Base-by-base conservation (phyloP, 495 filamentous ascomycete genomes). In the Aspergillus saccharolyticus region DNA sequence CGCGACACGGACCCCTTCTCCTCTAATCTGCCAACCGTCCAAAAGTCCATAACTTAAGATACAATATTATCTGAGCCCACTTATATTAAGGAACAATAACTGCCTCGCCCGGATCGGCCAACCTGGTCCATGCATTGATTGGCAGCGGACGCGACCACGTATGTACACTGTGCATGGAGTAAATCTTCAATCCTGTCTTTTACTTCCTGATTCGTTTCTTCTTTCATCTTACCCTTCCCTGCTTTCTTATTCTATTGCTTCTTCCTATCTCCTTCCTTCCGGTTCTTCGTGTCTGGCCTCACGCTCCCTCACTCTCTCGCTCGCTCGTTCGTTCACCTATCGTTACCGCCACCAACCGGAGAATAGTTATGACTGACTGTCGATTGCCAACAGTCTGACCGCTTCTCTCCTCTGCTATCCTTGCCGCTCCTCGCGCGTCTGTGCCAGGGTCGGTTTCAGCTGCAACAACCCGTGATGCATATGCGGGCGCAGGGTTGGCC, bases 401-500 rank as follows among this genome's bases (percentile, higher is more conserved):
- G 28, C 42, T 55, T 43, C 16, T 17, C 33, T 42, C 33, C 15
- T 39, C 20, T 53, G 33, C 33, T 12, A 33, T 46, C 25, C 53
- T 47, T 46, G 42, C 43, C 17, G 30, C 21, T 30, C 39, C 43
- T 33, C 50, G 15, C 22, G 20, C 24, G 39, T 44, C 39, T 44
- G 24, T 22, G 45, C 51, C 45, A 25, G 45, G 18, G 53, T 39
- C 45, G 55, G 59, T 63, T 65, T 66, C 64, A 66, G 53, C 64
- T 66, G 64, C 64, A 63, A 53, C 60, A 53, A 61, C 58, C 64
- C 64, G 64, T 66, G 58, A 52, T 66, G 64, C 64, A 66, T 66
- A 66, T 66, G 64, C 64, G 59, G 56, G 58, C 55, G 45, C 48
- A 44, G 59, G 53, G 53, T 54, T 25, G n/a, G 20, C 24, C 33